Percentiles rank a stretch among this genome's conserved stretches.
Evolutionary conservation across 768 basidiomycete genomes (phyloP).

Genomic region (Pleurotus djamor): DNA sequence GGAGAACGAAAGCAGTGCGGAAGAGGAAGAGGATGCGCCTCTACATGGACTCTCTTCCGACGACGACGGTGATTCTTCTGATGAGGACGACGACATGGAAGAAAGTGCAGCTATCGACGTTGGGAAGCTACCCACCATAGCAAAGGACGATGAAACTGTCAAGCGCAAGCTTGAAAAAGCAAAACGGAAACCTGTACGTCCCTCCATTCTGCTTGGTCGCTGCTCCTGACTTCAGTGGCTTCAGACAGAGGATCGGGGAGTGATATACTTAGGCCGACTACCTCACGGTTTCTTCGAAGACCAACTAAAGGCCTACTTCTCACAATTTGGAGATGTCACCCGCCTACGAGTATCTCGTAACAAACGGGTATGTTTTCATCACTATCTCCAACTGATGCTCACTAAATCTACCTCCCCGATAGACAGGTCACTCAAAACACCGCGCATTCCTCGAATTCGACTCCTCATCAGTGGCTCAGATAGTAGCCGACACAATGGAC

Average conservation of each 20-base stretch:
- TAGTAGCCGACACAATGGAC: conserved; percentile 98
- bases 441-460: conserved; percentile 97
- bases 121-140: conserved; percentile 75
- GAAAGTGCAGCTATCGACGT: conserved; percentile 62
- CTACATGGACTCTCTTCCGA: conserved; percentile 78
- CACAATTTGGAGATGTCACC: conserved; percentile 91
- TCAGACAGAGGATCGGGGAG: conserved; percentile 70
- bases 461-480: conserved; percentile 85
- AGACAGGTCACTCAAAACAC: conserved; percentile 97
- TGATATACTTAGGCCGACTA: conserved; percentile 85
- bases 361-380: conserved; percentile 62
- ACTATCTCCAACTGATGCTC: neutral
- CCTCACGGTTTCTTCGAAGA: conserved; percentile 99
- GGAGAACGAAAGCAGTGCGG: conserved; percentile 14
- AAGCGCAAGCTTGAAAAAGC: conserved; percentile 62
- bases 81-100: conserved; percentile 58
- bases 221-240: too few species aligned
- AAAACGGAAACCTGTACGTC: conserved; percentile 64
- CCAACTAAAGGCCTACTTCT: conserved; percentile 88
- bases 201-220: neutral
- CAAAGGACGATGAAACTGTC: conserved; percentile 84
- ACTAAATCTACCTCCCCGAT: neutral
- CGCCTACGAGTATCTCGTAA: conserved; percentile 90
- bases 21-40: conserved; percentile 39
- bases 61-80: conserved; percentile 76